Percentiles rank a stretch among this genome's conserved stretches.
Conservation (phyloP, 805 yeast species). For the Candida dendrica region DNA sequence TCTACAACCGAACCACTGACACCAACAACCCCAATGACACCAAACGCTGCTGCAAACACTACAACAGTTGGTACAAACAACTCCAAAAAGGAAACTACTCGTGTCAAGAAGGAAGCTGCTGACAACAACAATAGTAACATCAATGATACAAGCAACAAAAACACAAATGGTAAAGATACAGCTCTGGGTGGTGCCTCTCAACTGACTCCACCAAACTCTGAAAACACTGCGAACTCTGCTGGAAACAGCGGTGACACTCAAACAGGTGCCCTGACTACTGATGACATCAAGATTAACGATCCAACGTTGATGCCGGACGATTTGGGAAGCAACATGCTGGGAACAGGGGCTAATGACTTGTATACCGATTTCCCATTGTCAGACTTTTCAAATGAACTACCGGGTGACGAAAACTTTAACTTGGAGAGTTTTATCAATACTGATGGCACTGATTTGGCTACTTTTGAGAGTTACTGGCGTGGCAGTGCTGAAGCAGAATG, state of each 20-base stretch:
- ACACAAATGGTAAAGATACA: background rate
- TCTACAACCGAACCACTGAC: constrained; percentile 32
- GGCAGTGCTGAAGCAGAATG: constrained; percentile 32
- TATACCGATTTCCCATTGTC: constrained; percentile 25
- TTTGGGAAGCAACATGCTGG: background rate
- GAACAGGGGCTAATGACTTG: constrained; percentile 15
- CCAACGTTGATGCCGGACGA: background rate
- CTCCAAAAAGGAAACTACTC: background rate
- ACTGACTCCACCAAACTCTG: constrained; percentile 22
- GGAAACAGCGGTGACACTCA: constrained; percentile 4
- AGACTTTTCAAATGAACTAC: constrained; percentile 25
- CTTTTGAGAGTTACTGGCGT: constrained; percentile 33
- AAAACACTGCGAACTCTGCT: constrained; percentile 15
- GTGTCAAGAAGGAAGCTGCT: constrained; percentile 5
- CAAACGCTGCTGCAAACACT: constrained; percentile 6
- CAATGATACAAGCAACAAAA: background rate
- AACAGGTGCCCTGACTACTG: background rate
- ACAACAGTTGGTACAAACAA: background rate
- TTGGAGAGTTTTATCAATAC: constrained; percentile 37
- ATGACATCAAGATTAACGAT: background rate
- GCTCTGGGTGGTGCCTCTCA: constrained; percentile 9
- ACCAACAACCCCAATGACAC: constrained; percentile 34
- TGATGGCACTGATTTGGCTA: constrained; percentile 26
- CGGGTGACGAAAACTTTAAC: constrained; percentile 33
- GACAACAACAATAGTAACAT: background rate